Base-by-base conservation (phyloP, 352 stramenopile genomes). In the Globisporangium takayamanum region DNA sequence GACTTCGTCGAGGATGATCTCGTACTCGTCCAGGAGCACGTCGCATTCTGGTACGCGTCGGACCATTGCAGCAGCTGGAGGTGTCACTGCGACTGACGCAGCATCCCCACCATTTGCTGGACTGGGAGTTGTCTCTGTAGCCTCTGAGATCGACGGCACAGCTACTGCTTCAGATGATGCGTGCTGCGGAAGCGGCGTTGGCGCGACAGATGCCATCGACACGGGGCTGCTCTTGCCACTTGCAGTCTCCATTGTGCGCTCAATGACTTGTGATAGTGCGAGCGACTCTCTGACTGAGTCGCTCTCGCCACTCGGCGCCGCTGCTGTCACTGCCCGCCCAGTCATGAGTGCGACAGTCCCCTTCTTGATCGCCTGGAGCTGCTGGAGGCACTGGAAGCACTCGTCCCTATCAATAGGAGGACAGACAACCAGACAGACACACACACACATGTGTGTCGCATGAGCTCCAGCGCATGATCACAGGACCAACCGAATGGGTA, bases 351-450 rank as follows among this genome's bases (percentile, higher is more conserved):
- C 83, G 53, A 75, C 65, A 2, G 83, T 92, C 33, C 81, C 81
- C 55, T 76, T 86, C 57, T 89, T 84, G 44, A 92, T 94, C 10
- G 77, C 78, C 50, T 80, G 73, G 42, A 94, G 59, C 54, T 93
- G 82, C 14, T 81, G 74, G 37, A 93, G 84, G 25, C 78, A 87
- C 60, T 93, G 76, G 46, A 84, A 84, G 42, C 85, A 93, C 72
- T 94, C 85, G 55, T 94, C 85, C 49, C 84, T 94, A 50, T 49
- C 45, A 55, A 60, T 53, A 41, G 36, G 7, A 57, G 48, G 25
- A 11, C 16, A 39, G 25, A 11, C 16, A 39, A 45, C 10, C 16
- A 30, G 12, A 22, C 22, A 22, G 22, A 22, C 22, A 22, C 51
- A 16, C 28, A 30, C 48, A 61, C 62, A 15, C 28, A 36, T 20